phyloP scores from a whole-genome alignment of 192 early-diverging fungal genomes.

The Coemansia umbellata region DNA sequence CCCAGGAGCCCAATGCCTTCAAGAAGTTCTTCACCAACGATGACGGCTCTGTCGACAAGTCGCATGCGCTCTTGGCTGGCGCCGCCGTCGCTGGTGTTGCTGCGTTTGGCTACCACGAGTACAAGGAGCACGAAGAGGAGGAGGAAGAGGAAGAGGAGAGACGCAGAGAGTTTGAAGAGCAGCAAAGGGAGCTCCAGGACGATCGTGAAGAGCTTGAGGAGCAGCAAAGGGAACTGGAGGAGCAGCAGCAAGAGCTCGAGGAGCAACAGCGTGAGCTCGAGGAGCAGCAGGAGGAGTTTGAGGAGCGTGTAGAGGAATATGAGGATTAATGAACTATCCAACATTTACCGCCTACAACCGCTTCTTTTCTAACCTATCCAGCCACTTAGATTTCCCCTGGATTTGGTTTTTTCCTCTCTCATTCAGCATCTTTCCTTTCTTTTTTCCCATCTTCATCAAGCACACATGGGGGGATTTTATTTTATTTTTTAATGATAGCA shows the following conservation, averaged over 20 bases:
- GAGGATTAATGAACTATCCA: not conserved
- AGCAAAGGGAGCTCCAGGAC: not conserved
- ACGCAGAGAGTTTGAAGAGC: not conserved
- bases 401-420: no score
- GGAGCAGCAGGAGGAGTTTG: not conserved
- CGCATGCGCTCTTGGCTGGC: constrained; percentile 7
- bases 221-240: constrained; percentile 4
- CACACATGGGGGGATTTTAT: no score
- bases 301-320: not conserved
- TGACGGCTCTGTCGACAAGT: constrained; percentile 23
- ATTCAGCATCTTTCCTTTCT: no score
- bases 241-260: not conserved
- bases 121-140: constrained; percentile 12
- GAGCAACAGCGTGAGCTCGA: not conserved
- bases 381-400: no score
- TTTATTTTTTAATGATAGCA: no score
- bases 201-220: not conserved
- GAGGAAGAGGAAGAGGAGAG: not conserved
- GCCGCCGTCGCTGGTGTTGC: constrained; percentile 3
- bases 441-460: no score
- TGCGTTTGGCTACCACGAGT: constrained; percentile 6
- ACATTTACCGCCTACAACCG: no score
- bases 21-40: constrained; percentile 18
- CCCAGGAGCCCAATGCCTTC: constrained; percentile 2
- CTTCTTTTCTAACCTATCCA: no score